Base-by-base conservation (phyloP, 2,329 filamentous ascomycete genomes). In the Aspergillus floridensis region DNA sequence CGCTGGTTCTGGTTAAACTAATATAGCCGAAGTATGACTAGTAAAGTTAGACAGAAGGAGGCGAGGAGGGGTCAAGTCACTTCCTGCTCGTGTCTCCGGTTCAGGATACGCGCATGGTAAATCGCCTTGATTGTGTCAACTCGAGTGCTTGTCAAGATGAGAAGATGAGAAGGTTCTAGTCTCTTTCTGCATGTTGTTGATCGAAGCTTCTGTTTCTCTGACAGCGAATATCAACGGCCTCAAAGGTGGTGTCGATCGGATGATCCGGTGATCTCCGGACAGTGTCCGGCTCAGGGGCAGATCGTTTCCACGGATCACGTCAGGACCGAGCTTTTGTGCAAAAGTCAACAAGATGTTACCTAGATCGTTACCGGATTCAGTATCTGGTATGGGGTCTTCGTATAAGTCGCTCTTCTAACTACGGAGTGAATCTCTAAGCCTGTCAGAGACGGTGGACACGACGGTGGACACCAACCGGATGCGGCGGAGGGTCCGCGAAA, bases 181-280 rank as follows among this genome's bases (percentile, higher is more conserved):
- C n/a, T 11, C 22, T 49, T 12, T 19, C 21, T 26, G 19, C 8
- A 26, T 12, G 3, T 24, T 16, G 24, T 14, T 10, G 11, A 10
- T 49, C 22, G 48, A 11, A 29, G 32, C 2, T 35, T 35, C 2
- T 32, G 6, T 29, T 29, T 29, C 24, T 21, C 21, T 24, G 29
- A 49, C 48, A 49, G 29, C 14, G 48, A 49, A 26, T n/a, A 56
- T 31, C 16, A 47, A 31, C 22, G 44, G 16, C 49, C 52, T 38
- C 24, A 41, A 38, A 11, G 10, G 16, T 35, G 26, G 26, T 58
- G 61, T 32, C 56, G 61, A 63, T 63, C 61, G 31, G 59, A 29
- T 61, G 61, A 63, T 63, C 61, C 61, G 59, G 35, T 54, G 52
- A 32, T 16, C 53, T 55, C 52, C 52, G 38, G 46, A 44, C 10